A percentile compares a stretch with the other conserved stretches of the same genome.
Conservation (phyloP, 106 monocot genomes). For the Phalaenopsis aphrodite region DNA sequence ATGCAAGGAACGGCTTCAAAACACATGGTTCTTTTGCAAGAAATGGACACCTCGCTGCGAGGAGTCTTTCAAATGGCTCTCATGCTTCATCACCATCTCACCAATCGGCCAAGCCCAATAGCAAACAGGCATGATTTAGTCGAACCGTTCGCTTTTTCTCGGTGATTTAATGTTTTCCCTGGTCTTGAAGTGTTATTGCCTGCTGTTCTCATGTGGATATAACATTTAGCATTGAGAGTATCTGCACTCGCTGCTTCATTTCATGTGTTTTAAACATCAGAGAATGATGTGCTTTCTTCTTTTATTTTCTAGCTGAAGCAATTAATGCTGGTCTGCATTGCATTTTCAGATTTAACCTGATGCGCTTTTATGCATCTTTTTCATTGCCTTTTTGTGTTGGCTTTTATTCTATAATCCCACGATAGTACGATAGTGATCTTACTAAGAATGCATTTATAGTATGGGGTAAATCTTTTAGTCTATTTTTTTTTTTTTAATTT, state of each 20-base stretch:
- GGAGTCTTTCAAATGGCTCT: conserved; percentile 52
- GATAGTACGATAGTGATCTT: too few species aligned
- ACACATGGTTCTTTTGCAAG: conserved; percentile 29
- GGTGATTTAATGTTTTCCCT: not conserved
- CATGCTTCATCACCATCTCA: conserved; percentile 44
- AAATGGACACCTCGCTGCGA: conserved; percentile 33
- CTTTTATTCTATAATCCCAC: too few species aligned
- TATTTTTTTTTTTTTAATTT: too few species aligned
- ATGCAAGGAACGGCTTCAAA: conserved; percentile 29
- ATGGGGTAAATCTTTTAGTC: too few species aligned
- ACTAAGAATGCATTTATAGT: too few species aligned
- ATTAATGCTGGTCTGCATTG: not conserved
- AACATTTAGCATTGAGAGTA: not conserved
- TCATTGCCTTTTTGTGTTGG: too few species aligned
- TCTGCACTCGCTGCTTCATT: not conserved
- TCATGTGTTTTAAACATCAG: not conserved
- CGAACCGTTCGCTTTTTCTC: not conserved
- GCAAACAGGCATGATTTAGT: conserved; percentile 14
- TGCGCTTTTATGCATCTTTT: not conserved
- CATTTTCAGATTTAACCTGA: not conserved
- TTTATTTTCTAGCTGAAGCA: not conserved
- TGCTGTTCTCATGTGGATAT: not conserved
- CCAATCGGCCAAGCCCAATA: conserved; percentile 23
- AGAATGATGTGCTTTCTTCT: not conserved
- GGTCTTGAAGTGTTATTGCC: not conserved